phyloP scores from a whole-genome alignment of 163 green algal species.

The Chloroidium sp. region DNA sequence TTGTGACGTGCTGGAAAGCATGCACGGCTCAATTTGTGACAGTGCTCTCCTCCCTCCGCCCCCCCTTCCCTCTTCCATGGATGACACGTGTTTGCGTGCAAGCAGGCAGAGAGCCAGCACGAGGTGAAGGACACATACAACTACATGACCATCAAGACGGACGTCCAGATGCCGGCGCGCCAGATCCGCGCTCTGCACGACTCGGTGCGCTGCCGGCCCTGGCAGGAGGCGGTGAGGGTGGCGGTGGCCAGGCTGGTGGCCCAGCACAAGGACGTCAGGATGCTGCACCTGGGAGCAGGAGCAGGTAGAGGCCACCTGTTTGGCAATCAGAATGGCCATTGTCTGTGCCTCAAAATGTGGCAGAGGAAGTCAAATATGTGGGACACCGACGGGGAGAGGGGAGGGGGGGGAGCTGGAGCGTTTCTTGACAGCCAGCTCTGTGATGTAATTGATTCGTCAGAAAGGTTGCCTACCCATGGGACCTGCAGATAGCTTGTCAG shows the following conservation, averaged over 20 bases:
- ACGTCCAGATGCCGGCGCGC: slow-evolving; percentile 61
- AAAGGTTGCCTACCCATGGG: too few relatives aligned
- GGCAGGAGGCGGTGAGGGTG: slow-evolving; percentile 32
- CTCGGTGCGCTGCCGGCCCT: slow-evolving; percentile 1
- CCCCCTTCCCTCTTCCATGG: background rate
- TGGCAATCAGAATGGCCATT: too few relatives aligned
- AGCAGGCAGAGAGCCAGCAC: slow-evolving; percentile 70
- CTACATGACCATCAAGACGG: slow-evolving; percentile 71
- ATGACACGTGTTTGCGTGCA: slow-evolving; percentile 6
- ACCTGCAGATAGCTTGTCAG: too few relatives aligned
- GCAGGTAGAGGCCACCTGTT: slow-evolving; percentile 9
- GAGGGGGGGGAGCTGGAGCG: too few relatives aligned
- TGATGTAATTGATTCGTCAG: too few relatives aligned
- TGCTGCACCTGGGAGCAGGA: slow-evolving; percentile 57
- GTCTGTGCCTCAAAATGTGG: too few relatives aligned
- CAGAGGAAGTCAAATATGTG: too few relatives aligned
- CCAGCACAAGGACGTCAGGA: slow-evolving; percentile 48
- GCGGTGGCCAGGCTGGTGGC: slow-evolving; percentile 33
- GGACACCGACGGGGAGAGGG: too few relatives aligned
- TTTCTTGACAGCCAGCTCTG: too few relatives aligned
- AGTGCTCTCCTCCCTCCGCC: too few relatives aligned
- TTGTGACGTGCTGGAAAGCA: too few relatives aligned
- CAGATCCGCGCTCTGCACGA: slow-evolving; percentile 54
- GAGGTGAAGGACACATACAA: slow-evolving; percentile 79
- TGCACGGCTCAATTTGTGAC: too few relatives aligned